These are phyloP conservation scores for Sporothrix phasma DNA, from an alignment of 2,329 filamentous ascomycete genomes.

Conservation along the genomic window DNA sequence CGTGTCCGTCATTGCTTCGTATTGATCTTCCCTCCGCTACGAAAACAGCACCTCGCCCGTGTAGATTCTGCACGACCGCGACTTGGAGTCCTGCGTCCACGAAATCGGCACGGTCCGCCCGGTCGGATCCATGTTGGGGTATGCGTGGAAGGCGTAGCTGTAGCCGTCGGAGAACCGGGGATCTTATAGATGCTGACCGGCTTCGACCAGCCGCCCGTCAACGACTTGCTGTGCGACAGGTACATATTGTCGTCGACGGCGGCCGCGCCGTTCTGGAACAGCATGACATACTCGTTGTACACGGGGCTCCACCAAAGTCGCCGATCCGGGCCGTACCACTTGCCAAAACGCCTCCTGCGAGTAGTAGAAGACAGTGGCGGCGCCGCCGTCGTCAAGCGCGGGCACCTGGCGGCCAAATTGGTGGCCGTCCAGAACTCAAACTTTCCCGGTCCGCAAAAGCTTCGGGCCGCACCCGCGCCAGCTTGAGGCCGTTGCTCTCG, in stretches of 20 bases:
- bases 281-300: conserved; percentile 15
- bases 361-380: conserved; percentile 16
- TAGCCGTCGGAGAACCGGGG: conserved; percentile 15
- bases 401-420: conserved; percentile 14
- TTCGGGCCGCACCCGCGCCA: conserved; percentile 14
- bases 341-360: conserved; percentile 17
- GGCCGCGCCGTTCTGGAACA: conserved; percentile 18
- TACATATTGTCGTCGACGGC: conserved; percentile 17
- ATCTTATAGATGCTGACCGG: conserved; percentile 14
- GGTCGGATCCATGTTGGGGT: conserved; percentile 17
- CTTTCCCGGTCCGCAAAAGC: conserved; percentile 12
- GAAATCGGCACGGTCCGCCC: conserved; percentile 15
- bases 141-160: conserved; percentile 18
- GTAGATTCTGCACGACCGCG: conserved; percentile 15
- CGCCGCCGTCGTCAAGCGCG: conserved; percentile 12
- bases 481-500: conserved; percentile 19
- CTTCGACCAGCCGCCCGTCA: conserved; percentile 17
- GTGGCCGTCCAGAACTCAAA: conserved; percentile 18
- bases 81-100: conserved; percentile 18
- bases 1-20: too few species aligned
- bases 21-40: neutral
- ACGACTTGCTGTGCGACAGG: conserved; percentile 11
- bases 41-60: conserved; percentile 16
- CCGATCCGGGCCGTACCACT: conserved; percentile 17
- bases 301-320: conserved; percentile 18